These are phyloP conservation scores for Pseudomassariella vexata DNA, from an alignment of 2,329 filamentous ascomycete genomes.

Conservation along the genomic window DNA sequence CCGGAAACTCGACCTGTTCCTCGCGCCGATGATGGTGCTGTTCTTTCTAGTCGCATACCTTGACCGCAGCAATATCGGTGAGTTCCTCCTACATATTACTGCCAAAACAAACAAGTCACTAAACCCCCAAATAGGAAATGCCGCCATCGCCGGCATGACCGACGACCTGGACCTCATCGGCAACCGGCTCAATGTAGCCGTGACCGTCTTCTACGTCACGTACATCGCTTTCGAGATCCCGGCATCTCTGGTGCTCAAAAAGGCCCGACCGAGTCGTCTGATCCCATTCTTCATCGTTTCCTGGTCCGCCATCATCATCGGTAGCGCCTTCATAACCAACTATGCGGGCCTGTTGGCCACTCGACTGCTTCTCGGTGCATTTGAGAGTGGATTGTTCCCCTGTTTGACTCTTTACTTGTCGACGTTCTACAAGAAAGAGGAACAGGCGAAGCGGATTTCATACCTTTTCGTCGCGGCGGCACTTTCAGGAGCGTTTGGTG, in stretches of 20 bases:
- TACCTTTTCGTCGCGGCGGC: conserved; percentile 40
- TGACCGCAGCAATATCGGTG: conserved; percentile 12
- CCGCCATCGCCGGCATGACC: conserved; percentile 12
- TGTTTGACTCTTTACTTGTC: conserved; percentile 35
- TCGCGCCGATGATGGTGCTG: conserved; percentile 10
- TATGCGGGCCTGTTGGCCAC: conserved; percentile 36
- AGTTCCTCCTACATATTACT: neutral
- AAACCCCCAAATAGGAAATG: conserved; percentile 7
- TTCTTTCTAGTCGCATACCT: conserved; percentile 12
- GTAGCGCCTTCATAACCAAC: conserved; percentile 35
- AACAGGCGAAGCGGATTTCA: conserved; percentile 36
- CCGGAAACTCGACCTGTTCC: conserved; percentile 10
- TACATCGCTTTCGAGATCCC: conserved; percentile 19
- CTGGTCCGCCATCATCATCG: conserved; percentile 42
- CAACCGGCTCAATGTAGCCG: conserved; percentile 10
- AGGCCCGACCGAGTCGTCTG: conserved; percentile 39
- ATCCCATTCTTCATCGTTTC: conserved; percentile 43
- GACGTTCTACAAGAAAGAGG: conserved; percentile 48
- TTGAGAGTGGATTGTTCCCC: conserved; percentile 30
- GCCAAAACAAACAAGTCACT: neutral
- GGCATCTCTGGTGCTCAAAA: conserved; percentile 33
- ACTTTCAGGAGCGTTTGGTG: conserved; percentile 16
- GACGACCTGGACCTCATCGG: conserved; percentile 9
- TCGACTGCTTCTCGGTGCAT: conserved; percentile 42
- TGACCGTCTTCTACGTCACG: conserved; percentile 14